phyloP scores from a whole-genome alignment of 306 rosid genomes.

The Quercus rubra region DNA sequence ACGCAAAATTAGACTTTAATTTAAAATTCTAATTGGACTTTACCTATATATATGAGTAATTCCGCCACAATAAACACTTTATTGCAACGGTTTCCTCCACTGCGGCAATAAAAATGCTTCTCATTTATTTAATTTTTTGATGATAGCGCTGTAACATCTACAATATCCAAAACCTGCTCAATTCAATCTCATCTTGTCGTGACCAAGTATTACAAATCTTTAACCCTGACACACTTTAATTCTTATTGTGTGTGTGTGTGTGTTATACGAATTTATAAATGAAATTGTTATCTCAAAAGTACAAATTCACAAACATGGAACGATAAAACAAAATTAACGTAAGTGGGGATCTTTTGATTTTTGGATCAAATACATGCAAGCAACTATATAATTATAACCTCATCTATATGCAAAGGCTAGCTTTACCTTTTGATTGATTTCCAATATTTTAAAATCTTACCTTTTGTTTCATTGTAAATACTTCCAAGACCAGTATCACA shows the following conservation, averaged over 20 bases:
- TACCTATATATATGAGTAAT: too few species aligned
- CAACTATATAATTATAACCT: slow-evolving; percentile 5
- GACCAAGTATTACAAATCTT: not conserved
- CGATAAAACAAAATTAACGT: slow-evolving; percentile 28
- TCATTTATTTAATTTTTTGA: not conserved
- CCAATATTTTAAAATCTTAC: slow-evolving; percentile 4
- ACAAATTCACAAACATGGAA: slow-evolving; percentile 18
- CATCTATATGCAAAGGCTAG: slow-evolving; percentile 1
- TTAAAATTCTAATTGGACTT: too few species aligned
- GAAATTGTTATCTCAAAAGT: slow-evolving; percentile 30
- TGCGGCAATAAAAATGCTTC: not conserved
- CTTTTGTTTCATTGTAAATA: not conserved
- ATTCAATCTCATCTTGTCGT: not conserved
- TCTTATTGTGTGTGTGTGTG: too few species aligned
- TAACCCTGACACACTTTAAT: not conserved
- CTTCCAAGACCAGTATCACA: slow-evolving; percentile 13
- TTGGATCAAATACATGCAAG: slow-evolving; percentile 25
- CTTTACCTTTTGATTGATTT: slow-evolving; percentile 13
- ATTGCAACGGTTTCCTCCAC: too few species aligned
- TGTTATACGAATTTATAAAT: not conserved
- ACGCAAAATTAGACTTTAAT: too few species aligned
- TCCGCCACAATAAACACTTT: too few species aligned
- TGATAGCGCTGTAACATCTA: not conserved
- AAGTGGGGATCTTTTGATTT: slow-evolving; percentile 5
- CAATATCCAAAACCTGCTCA: not conserved